Evolutionary conservation across 108 stramenopile species (phyloP).

Genomic region (Nitzschia sp.): DNA sequence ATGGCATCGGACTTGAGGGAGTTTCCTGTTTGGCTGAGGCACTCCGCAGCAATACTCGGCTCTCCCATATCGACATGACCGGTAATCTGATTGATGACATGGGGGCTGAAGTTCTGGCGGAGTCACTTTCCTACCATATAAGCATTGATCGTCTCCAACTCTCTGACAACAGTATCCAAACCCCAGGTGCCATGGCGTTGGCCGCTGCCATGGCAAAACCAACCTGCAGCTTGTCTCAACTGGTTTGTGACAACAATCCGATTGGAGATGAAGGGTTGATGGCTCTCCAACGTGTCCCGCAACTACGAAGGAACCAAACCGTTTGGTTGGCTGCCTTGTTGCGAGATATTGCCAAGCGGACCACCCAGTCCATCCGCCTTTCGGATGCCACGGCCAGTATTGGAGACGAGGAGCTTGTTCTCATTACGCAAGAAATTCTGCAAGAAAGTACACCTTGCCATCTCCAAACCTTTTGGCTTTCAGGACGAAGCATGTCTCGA

Average conservation of each 20-base stretch:
- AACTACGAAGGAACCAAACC: slow-evolving; percentile 29
- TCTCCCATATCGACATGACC: slow-evolving; percentile 45
- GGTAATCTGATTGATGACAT: slow-evolving; percentile 40
- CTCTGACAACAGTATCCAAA: slow-evolving; percentile 33
- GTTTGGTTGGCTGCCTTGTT: slow-evolving; percentile 41
- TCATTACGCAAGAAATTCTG: slow-evolving; percentile 10
- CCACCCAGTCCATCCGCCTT: slow-evolving; percentile 19
- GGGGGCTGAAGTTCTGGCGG: slow-evolving; percentile 37
- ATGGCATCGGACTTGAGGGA: slow-evolving; percentile 45
- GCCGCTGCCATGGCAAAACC: slow-evolving; percentile 25
- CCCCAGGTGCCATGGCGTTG: slow-evolving; percentile 31
- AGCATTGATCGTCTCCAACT: slow-evolving; percentile 32
- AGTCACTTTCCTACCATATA: slow-evolving; percentile 31
- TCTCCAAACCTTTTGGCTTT: slow-evolving; percentile 16
- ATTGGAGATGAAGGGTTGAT: slow-evolving; percentile 29
- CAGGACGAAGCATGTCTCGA: slow-evolving; percentile 9
- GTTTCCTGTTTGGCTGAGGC: slow-evolving; percentile 39
- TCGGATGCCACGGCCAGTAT: slow-evolving; percentile 4
- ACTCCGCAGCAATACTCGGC: slow-evolving; percentile 14
- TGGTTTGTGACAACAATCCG: slow-evolving; percentile 44
- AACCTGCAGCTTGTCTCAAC: slow-evolving; percentile 15
- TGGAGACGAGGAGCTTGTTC: slow-evolving; percentile 45
- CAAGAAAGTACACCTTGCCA: background rate
- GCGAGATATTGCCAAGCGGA: slow-evolving; percentile 15
- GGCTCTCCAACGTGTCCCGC: slow-evolving; percentile 21